Evolutionary conservation across 768 basidiomycete species (phyloP).

Genomic region (Dendrothele bispora): DNA sequence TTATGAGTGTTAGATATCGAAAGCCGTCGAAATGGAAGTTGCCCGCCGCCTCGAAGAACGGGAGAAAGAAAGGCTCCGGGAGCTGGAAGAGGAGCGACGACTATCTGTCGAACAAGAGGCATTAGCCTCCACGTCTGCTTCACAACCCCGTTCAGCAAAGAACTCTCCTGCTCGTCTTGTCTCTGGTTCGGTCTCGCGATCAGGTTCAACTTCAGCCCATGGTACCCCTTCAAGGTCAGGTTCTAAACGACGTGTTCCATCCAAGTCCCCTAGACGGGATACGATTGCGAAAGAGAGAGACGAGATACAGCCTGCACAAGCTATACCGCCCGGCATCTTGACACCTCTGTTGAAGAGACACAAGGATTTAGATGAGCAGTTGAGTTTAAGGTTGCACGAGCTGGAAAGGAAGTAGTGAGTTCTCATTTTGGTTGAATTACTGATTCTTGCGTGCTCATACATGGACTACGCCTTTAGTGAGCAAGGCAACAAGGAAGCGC

Average conservation of each 20-base stretch:
- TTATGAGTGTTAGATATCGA: slow-evolving; percentile 58
- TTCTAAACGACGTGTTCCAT: no score
- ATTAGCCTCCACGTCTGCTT: no score
- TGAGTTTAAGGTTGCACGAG: slow-evolving; percentile 62
- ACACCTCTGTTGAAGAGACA: slow-evolving; percentile 65
- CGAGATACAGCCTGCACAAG: background rate
- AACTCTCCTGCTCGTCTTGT: no score
- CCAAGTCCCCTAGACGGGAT: background rate
- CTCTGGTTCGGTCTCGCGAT: no score
- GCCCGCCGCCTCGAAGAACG: slow-evolving; percentile 60
- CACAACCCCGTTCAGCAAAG: no score
- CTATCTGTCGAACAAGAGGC: no score
- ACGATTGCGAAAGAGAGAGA: background rate
- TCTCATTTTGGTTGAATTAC: no score
- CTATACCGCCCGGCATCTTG: slow-evolving; percentile 49
- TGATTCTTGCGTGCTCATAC: no score
- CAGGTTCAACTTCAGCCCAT: no score
- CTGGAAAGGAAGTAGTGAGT: slow-evolving; percentile 75
- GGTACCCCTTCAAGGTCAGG: no score
- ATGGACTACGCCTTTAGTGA: slow-evolving; percentile 40
- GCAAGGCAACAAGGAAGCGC: slow-evolving; percentile 57
- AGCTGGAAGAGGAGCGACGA: slow-evolving; percentile 21
- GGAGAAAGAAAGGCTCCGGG: slow-evolving; percentile 33
- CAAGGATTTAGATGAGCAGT: slow-evolving; percentile 67
- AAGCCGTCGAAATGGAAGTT: slow-evolving; percentile 74